A percentile compares a stretch with the other conserved stretches of the same genome.
Evolutionary conservation across 1,284 basidiomycete genomes (phyloP).

Genomic region (Ceratobasidium papillatum): DNA sequence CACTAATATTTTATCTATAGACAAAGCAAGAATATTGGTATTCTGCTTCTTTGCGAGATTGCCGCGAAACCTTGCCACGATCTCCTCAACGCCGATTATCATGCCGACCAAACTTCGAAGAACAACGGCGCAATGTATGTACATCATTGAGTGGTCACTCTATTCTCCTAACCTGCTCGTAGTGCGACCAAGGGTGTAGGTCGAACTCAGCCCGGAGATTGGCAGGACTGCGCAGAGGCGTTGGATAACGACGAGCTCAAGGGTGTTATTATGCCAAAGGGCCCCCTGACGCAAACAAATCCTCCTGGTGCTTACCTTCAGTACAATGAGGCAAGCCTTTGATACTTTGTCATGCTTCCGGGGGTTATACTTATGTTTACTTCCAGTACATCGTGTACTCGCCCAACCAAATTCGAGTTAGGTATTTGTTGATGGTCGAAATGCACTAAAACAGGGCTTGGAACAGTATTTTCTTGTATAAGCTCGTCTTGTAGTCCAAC

Average conservation of each 20-base stretch:
- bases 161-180: slow-evolving; percentile 1
- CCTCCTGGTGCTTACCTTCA: slow-evolving; percentile 36
- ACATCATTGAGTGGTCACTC: not conserved
- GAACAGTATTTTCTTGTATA: not conserved
- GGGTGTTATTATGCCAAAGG: slow-evolving; percentile 44
- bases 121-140: slow-evolving; percentile 40
- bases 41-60: slow-evolving; percentile 45
- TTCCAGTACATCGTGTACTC: slow-evolving; percentile 46
- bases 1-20: not conserved
- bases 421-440: slow-evolving; percentile 43
- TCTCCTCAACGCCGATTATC: slow-evolving; percentile 42
- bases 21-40: slow-evolving; percentile 43
- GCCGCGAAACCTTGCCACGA: slow-evolving; percentile 43
- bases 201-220: slow-evolving; percentile 41
- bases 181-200: slow-evolving; percentile 46
- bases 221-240: slow-evolving; percentile 43
- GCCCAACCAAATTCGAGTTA: slow-evolving; percentile 43
- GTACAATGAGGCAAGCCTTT: slow-evolving; percentile 44
- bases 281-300: slow-evolving; percentile 30
- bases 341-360: not conserved
- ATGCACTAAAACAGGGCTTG: slow-evolving; percentile 3
- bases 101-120: slow-evolving; percentile 43
- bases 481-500: not conserved
- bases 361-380: not conserved
- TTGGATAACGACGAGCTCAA: slow-evolving; percentile 43